Base-by-base conservation (phyloP, 768 basidiomycete genomes). In the Trametes punicea region DNA sequence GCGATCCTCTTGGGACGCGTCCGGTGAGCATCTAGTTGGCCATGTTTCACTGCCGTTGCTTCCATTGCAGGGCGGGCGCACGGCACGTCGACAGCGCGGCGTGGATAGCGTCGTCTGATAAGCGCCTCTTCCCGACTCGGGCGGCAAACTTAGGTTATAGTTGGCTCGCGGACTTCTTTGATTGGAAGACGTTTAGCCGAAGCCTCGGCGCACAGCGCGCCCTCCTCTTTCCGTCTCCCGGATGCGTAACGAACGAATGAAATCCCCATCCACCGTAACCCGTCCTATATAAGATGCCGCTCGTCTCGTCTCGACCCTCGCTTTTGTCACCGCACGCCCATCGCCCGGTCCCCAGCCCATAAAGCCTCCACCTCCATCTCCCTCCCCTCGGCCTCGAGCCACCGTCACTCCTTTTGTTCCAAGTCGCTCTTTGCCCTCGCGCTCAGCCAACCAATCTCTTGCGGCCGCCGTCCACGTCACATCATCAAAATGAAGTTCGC, bases 401-500 rank as follows among this genome's bases (percentile, higher is more conserved):
- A 36, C 48, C 42, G 48, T 51, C 58, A 50, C 48, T 55, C 53
- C 16, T 55, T 59, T 51, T 34, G n/a, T 23, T 27, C 56, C 26
- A 26, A 20, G 20, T 23, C 56, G 18, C 49, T 41, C 41, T 21
- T 39, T 46, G 42, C 49, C n/a, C 48, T 48, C 52, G 25, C 33
- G 56, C 44, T 44, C 33, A 34, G 20, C 13, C 38, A 7, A 16
- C 26, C 53, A 31, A 45, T 49, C 48, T 42, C 40, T 47, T 54
- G 51, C 57, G 47, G 52, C 29, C 57, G 41, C 47, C 52, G 3
- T 13, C 36, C 27, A 36, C n/a, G 0, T 31, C 31, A 31, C n/a
- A 36, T 36, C 2, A 2, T 0, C 34, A 36, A 36, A 36, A 60
- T 60, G 58, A 60, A 55, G 58, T 55, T 60, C 58, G 26, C 54